phyloP scores from a whole-genome alignment of 2,329 filamentous ascomycete genomes.

The Alternaria burnsii region DNA sequence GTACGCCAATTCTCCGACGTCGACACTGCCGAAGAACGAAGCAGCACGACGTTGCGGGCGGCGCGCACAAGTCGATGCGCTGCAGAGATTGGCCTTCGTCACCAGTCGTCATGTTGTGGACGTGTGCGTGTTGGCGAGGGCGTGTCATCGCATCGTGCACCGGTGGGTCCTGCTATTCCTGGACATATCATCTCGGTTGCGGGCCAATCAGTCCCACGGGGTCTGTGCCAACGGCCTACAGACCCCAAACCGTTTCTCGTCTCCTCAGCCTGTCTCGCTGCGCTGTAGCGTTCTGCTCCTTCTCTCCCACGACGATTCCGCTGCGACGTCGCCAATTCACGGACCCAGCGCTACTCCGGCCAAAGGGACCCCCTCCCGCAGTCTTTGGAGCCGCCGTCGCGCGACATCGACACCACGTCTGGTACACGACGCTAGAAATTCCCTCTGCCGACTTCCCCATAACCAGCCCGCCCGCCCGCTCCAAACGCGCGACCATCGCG shows the following conservation, averaged over 20 bases:
- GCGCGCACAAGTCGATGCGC: not conserved
- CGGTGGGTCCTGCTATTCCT: slow-evolving; percentile 20
- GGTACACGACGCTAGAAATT: slow-evolving; percentile 23
- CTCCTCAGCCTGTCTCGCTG: slow-evolving; percentile 13
- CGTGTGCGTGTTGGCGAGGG: not conserved
- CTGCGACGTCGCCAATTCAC: slow-evolving; percentile 43
- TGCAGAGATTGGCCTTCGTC: slow-evolving; percentile 6
- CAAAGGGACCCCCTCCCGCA: slow-evolving; percentile 16
- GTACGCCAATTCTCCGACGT: slow-evolving; percentile 9
- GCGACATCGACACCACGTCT: slow-evolving; percentile 21
- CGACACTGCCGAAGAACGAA: not conserved
- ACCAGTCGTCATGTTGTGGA: not conserved
- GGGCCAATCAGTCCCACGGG: slow-evolving; percentile 16
- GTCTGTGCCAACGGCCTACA: slow-evolving; percentile 7
- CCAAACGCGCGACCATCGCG: slow-evolving; percentile 13
- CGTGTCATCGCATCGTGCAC: not conserved
- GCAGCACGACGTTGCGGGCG: not conserved
- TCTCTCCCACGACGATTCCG: slow-evolving; percentile 37
- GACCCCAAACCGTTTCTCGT: slow-evolving; percentile 10
- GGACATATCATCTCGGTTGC: slow-evolving; percentile 27
- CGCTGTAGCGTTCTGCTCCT: slow-evolving; percentile 20
- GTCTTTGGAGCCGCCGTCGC: slow-evolving; percentile 23
- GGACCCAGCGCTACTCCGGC: slow-evolving; percentile 19
- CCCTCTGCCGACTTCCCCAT: slow-evolving; percentile 18
- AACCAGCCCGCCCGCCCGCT: slow-evolving; percentile 22